phyloP scores from a whole-genome alignment of 1,139 yeast species.

The Kodamaea ohmeri region DNA sequence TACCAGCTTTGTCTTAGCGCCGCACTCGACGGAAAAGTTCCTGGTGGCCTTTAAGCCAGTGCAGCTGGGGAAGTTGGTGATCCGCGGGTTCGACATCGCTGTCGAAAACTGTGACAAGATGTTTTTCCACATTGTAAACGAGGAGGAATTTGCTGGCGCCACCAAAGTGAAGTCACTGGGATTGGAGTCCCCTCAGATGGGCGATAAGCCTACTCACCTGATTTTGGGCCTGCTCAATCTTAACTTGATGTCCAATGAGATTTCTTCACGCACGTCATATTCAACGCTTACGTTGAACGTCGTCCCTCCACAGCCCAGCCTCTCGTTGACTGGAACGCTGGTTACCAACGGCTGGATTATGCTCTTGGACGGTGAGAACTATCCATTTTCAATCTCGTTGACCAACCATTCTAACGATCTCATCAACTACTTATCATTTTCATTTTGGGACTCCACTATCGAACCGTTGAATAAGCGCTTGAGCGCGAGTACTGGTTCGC shows the following conservation, averaged over 20 bases:
- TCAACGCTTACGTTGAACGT: constrained; percentile 36
- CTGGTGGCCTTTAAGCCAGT: constrained; percentile 37
- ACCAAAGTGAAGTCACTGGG: constrained; percentile 17
- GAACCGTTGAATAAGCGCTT: constrained; percentile 53
- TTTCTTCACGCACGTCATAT: constrained; percentile 20
- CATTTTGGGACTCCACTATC: constrained; percentile 72
- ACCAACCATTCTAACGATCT: constrained; percentile 56
- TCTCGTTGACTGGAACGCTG: constrained; percentile 52
- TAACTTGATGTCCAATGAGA: constrained; percentile 22
- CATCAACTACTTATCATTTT: constrained; percentile 58
- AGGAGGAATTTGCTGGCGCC: constrained; percentile 21
- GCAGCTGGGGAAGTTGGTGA: constrained; percentile 28
- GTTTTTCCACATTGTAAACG: constrained; percentile 29
- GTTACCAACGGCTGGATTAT: constrained; percentile 67
- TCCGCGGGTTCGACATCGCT: constrained; percentile 32
- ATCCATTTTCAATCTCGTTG: constrained; percentile 48
- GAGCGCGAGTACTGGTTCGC: constrained; percentile 22
- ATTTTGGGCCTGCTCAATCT: constrained; percentile 18
- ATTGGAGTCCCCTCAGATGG: background rate
- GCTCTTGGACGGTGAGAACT: constrained; percentile 77
- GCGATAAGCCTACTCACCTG: background rate
- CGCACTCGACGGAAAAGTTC: constrained; percentile 32
- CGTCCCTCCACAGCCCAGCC: constrained; percentile 64
- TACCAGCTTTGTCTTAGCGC: constrained; percentile 21
- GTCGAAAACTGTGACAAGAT: constrained; percentile 32